Base-by-base conservation (phyloP, 164 flowering plant genomes). In the Vitis rupestris region DNA sequence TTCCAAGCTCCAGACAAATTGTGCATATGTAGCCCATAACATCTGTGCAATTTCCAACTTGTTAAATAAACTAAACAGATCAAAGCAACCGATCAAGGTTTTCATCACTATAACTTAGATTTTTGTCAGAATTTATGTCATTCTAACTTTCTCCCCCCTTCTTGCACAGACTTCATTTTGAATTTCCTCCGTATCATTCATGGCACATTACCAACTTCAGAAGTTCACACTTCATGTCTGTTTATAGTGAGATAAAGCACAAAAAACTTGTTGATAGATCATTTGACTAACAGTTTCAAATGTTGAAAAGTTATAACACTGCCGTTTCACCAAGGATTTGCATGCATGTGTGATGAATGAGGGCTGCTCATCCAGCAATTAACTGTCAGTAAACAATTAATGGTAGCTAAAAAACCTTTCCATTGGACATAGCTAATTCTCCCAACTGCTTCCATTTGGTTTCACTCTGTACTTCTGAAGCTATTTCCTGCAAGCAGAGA, bases 381-480 rank as follows among this genome's bases (percentile, higher is more conserved):
- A 23, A 23, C 27, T 23, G 27, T 23, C 27, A 23, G 27, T 1
- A 51, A 37, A 44, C 67, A 29, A 53, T 48, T 27, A 27, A 61
- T 51, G 6, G 37, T 23, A 73, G 53, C 27, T 10, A 11, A n/a
- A 54, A 51, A 76, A 87, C 98, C 97, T 86, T 91, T 74, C 99
- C 99, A 75, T 83, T 74, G 13, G 99, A 91, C 92, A 96, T 89
- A 49, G 99, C 94, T 77, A 96, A 82, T 84, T 93, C 98, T 67
- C 99, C 98, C 78, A 96, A 82, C 72, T 96, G 97, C 86, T 93
- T 96, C 99, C 99, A 96, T 71, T 91, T 96, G 50, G 95, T 83
- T 71, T 93, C 99, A 73, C 97, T 96, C 64, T 90, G 84, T 57
- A 85, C 89, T 79, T 90, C 97, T 30, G 68, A 23, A 1, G 98